phyloP scores from a whole-genome alignment of 108 stramenopile species.

The Cyclotella baltica region DNA sequence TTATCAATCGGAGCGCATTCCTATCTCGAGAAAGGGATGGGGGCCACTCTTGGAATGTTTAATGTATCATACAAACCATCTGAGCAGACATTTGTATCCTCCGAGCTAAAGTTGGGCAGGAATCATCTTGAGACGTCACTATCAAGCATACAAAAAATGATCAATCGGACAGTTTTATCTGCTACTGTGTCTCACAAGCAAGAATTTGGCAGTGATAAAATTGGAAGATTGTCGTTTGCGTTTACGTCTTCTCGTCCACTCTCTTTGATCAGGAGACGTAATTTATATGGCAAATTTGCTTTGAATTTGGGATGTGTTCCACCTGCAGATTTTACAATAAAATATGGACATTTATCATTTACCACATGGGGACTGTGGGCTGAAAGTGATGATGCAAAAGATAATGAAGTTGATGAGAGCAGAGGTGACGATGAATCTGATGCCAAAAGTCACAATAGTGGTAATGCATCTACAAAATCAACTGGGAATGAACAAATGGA shows the following conservation, averaged over 20 bases:
- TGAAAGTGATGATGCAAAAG: background rate
- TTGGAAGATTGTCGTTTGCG: conserved; percentile 24
- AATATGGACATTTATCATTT: conserved; percentile 32
- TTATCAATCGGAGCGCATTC: conserved; percentile 43
- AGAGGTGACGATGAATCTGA: conserved; percentile 9
- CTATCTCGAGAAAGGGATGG: conserved; percentile 37
- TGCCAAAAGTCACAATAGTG: background rate
- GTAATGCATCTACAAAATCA: too few relatives aligned
- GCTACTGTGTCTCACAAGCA: conserved; percentile 30
- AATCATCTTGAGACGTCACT: conserved; percentile 43
- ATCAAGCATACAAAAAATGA: conserved; percentile 13
- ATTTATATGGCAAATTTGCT: conserved; percentile 36
- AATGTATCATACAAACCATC: conserved; percentile 43
- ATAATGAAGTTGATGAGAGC: background rate
- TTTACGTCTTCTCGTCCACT: conserved; percentile 32
- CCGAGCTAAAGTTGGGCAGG: conserved; percentile 34
- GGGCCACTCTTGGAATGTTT: conserved; percentile 19
- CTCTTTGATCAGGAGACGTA: conserved; percentile 16
- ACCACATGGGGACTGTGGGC: conserved; percentile 24
- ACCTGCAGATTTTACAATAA: conserved; percentile 16
- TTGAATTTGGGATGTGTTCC: conserved; percentile 22
- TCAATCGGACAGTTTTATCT: conserved; percentile 34
- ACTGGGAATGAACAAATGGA: background rate
- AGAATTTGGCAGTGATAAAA: conserved; percentile 11
- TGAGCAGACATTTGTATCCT: conserved; percentile 35